Base-by-base conservation (phyloP, 176 grass and related monocot species). In the Miscanthus lutarioriparius region DNA sequence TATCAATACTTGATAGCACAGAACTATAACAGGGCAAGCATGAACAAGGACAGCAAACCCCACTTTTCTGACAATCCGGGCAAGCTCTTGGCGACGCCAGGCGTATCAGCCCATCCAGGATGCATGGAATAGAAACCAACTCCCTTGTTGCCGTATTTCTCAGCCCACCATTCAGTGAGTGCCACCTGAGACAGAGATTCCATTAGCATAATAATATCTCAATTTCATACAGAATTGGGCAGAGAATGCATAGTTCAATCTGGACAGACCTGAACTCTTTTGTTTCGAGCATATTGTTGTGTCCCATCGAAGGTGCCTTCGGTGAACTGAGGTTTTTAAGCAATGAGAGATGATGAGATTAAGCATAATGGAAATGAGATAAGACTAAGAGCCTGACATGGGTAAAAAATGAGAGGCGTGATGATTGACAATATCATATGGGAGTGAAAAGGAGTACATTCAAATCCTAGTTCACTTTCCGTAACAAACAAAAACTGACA, bases 111-210 rank as follows among this genome's bases (percentile, higher is more conserved):
- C 95, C 95, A 98, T 79, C 95, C 95, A 32, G 92, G 92, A 87
- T 93, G 95, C 92, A 98, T 98, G 4, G 91, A 88, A 56, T 98
- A 98, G 89, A 98, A 95, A 67, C 87, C 83, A 33, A 98, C 45
- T 30, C 92, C 91, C 56, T 90, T 95, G 39, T 75, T 27, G 1
- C 28, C 66, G 81, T 87, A 90, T 75, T 88, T 98, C 63, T 92
- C 83, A 58, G 85, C 41, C 96, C 96, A 98, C 69, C 94, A 87
- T 90, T 98, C 93, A 17, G 87, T 98, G 76, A 98, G 80, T 30
- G 92, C 85, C 36, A 95, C 93, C 96, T 98, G 80, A 84, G 77
- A 86, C 53, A 64, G 73, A 27, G 4, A 45, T 81, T 79, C 23
- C 59, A 54, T 64, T 32, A 41, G 74, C 43, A 25, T 47, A 35